phyloP scores from a whole-genome alignment of 2,329 filamentous ascomycete species.

The Alternaria ventricosa region DNA sequence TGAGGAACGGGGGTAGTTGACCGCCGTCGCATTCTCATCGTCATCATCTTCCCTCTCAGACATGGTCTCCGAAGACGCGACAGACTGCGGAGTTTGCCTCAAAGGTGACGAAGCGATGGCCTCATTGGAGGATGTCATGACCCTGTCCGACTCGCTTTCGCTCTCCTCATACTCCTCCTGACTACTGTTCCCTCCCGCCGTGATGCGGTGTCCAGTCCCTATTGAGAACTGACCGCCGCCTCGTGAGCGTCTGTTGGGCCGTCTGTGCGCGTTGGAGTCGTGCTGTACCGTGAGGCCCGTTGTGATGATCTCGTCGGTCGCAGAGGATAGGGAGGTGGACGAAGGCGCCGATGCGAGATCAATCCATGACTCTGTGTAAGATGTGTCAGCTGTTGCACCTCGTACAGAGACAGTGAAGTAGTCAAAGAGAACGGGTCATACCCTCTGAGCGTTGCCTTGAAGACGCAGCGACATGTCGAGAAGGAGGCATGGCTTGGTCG shows the following conservation, averaged over 20 bases:
- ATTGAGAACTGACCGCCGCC: slow-evolving; percentile 39
- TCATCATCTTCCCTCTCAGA: slow-evolving; percentile 46
- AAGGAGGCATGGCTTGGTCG: slow-evolving; percentile 29
- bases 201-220: slow-evolving; percentile 50
- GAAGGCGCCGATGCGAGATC: slow-evolving; percentile 93
- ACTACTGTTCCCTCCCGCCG: slow-evolving; percentile 72
- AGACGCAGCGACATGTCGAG: slow-evolving; percentile 22
- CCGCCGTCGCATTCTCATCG: slow-evolving; percentile 81
- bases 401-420: not conserved
- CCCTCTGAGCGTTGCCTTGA: slow-evolving; percentile 40
- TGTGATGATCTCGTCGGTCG: slow-evolving; percentile 87
- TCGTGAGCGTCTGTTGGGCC: slow-evolving; percentile 56
- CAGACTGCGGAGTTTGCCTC: slow-evolving; percentile 37
- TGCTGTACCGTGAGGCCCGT: slow-evolving; percentile 81
- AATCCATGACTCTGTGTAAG: slow-evolving; percentile 86
- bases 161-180: slow-evolving; percentile 96
- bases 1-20: slow-evolving; percentile 66
- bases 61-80: slow-evolving; percentile 47
- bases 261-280: slow-evolving; percentile 67
- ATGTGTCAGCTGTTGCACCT: slow-evolving; percentile 18
- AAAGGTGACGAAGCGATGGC: slow-evolving; percentile 53
- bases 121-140: slow-evolving; percentile 69
- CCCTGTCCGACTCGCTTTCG: slow-evolving; percentile 83
- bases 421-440: slow-evolving; percentile 11
- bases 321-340: slow-evolving; percentile 86